A percentile compares a stretch with the other conserved stretches of the same genome.
These are phyloP conservation scores for Chlorella ohadii DNA, from an alignment of 139 green algal species.

Conservation along the genomic window DNA sequence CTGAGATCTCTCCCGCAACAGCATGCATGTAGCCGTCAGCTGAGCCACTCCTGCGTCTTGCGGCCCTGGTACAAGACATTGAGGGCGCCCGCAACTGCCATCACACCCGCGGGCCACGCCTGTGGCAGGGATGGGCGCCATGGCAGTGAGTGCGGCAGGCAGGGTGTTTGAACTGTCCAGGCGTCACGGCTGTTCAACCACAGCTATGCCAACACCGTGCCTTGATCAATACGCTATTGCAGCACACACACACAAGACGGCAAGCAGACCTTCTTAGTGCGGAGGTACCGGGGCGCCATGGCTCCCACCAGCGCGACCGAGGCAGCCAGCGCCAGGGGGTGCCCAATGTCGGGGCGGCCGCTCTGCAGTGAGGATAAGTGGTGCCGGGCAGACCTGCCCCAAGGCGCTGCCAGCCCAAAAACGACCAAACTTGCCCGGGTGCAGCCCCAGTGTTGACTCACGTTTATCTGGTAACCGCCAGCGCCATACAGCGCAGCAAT, in stretches of 20 bases:
- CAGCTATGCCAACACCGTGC: no score
- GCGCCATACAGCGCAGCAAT: constrained; percentile 19
- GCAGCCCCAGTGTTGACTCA: no score
- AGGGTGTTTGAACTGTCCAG: no score
- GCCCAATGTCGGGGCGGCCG: constrained; percentile 22
- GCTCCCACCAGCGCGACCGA: constrained; percentile 22
- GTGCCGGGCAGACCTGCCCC: no score
- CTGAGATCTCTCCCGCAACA: no score
- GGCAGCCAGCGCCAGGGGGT: constrained; percentile 20
- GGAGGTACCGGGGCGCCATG: constrained; percentile 22
- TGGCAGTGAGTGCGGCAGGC: no score
- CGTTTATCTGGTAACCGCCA: constrained; percentile 29
- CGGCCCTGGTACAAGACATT: constrained; percentile 25
- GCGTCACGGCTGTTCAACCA: no score
- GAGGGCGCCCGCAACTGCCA: constrained; percentile 2
- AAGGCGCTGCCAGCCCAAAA: background rate
- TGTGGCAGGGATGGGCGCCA: constrained; percentile 8
- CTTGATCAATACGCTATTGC: background rate
- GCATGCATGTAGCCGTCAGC: no score
- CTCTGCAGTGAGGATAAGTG: background rate
- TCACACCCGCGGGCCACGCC: constrained; percentile 36
- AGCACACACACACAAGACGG: background rate
- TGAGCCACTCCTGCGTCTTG: constrained; percentile 38
- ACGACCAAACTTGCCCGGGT: no score
- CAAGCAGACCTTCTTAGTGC: background rate